phyloP scores from a whole-genome alignment of 163 green algal genomes.

The Scenedesmus sp. region DNA sequence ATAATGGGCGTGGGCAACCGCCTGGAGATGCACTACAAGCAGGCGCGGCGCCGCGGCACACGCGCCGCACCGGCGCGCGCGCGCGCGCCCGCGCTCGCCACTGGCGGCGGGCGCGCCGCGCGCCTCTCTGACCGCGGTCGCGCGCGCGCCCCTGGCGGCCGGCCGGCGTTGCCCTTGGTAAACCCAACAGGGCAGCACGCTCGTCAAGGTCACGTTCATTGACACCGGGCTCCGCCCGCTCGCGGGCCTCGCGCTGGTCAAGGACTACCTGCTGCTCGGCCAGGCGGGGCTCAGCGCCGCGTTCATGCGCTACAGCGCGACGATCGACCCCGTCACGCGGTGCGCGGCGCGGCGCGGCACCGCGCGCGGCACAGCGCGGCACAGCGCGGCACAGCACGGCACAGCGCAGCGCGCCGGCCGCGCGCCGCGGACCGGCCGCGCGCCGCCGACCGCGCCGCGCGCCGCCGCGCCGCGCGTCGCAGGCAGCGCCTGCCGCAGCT shows the following conservation, averaged over 20 bases:
- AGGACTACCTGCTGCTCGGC: slow-evolving; percentile 88
- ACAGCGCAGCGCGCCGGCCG: too few species aligned
- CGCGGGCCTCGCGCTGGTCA: slow-evolving; percentile 74
- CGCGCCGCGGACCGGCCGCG: too few species aligned
- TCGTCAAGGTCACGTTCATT: slow-evolving; percentile 79
- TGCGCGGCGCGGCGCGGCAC: neutral
- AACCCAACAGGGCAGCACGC: neutral
- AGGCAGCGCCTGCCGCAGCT: slow-evolving; percentile 58
- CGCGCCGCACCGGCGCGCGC: too few species aligned
- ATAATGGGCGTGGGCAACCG: slow-evolving; percentile 78
- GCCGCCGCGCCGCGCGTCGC: neutral
- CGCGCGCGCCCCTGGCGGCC: neutral
- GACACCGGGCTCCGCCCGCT: slow-evolving; percentile 79
- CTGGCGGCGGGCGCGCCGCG: neutral
- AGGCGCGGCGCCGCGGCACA: slow-evolving; percentile 4
- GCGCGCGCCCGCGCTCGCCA: too few species aligned
- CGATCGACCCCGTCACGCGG: neutral
- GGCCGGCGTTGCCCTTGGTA: too few species aligned
- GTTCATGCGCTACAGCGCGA: slow-evolving; percentile 79
- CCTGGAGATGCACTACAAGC: slow-evolving; percentile 77
- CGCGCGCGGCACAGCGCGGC: too few species aligned
- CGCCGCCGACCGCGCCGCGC: too few species aligned
- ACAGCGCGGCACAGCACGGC: too few species aligned
- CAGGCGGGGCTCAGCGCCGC: slow-evolving; percentile 76
- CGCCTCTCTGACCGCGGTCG: neutral